Evolutionary conservation across 2,329 filamentous ascomycete genomes (phyloP), one percentile per base, ranked within the genome.

Genomic region (Paraconiothyrium brasiliense): DNA sequence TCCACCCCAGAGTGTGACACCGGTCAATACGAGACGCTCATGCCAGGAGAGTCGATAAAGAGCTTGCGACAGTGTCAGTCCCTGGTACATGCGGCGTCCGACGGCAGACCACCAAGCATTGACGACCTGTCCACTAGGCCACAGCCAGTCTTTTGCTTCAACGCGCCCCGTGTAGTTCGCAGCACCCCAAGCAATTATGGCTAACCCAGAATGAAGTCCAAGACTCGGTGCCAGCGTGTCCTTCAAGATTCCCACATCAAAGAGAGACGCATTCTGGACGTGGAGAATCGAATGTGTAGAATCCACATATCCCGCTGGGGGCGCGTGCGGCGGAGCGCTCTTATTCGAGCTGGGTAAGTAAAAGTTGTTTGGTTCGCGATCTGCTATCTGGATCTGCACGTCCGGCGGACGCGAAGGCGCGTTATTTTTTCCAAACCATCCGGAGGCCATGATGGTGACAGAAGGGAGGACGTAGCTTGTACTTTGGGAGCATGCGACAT

Each of bases 41-140:
- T 84, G 82, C 74, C 85, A 85, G 1, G 82, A 82, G 3, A 88
- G 76, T 3, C 80, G 80, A 20, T 74, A 67, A 67, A 84, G 81
- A 16, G 85, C 84, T 50, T 82, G 77, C 1, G 77, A 67, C 5
- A 85, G 60, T 0, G 84, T 81, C 22, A 85, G 71, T 1, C 83
- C 81, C 34, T 82, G 78, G 59, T 80, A 76, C 11, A 86, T 77
- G 5, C 82, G 83, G n/a, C 81, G 78, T 14, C 86, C 85, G 46
- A 89, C 74, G 24, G 86, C 85, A 58, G 81, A 84, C 84, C 85
- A 88, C 87, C 86, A 89, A 7, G 85, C 86, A 69, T 87, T 88
- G 59, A 80, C 73, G 10, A 88, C 82, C 67, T 84, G 84, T 2
- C 80, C 84, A 4, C 80, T 76, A 0, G 86, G 84, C 86, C 86